Conservation (phyloP, 768 basidiomycete genomes). For the Termitomyces sp. region DNA sequence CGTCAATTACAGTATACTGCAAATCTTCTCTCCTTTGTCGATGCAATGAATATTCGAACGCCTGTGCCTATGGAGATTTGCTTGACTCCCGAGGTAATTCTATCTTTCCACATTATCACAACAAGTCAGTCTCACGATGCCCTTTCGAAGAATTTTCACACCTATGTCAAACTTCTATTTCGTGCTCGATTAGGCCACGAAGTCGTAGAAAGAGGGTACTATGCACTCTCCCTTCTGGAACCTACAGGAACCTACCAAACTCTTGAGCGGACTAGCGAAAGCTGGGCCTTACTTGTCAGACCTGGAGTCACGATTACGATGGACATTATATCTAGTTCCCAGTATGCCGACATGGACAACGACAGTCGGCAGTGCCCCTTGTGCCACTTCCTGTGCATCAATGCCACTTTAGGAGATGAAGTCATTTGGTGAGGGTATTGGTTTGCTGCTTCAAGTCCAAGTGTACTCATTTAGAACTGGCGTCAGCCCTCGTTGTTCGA, state of each 20-base stretch:
- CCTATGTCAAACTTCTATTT: background rate
- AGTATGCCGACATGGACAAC: too few species aligned
- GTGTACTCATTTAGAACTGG: too few species aligned
- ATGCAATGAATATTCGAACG: background rate
- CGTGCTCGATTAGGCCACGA: background rate
- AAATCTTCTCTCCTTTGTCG: background rate
- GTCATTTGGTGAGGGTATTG: background rate
- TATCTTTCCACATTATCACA: background rate
- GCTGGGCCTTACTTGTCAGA: background rate
- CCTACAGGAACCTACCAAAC: background rate
- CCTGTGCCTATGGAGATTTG: background rate
- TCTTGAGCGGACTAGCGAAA: background rate
- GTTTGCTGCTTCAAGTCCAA: too few species aligned
- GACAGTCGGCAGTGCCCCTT: background rate
- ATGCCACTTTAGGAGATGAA: too few species aligned
- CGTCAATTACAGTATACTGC: background rate
- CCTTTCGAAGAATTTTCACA: background rate
- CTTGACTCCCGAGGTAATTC: background rate
- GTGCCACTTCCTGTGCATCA: background rate
- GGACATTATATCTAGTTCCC: too few species aligned
- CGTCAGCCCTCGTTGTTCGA: too few species aligned
- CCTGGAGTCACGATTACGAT: background rate
- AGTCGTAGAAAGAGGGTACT: background rate
- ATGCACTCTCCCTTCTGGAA: background rate
- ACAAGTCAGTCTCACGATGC: background rate